Base-by-base conservation (phyloP, 495 filamentous ascomycete genomes). In the Hapsidospora chrysogenum region DNA sequence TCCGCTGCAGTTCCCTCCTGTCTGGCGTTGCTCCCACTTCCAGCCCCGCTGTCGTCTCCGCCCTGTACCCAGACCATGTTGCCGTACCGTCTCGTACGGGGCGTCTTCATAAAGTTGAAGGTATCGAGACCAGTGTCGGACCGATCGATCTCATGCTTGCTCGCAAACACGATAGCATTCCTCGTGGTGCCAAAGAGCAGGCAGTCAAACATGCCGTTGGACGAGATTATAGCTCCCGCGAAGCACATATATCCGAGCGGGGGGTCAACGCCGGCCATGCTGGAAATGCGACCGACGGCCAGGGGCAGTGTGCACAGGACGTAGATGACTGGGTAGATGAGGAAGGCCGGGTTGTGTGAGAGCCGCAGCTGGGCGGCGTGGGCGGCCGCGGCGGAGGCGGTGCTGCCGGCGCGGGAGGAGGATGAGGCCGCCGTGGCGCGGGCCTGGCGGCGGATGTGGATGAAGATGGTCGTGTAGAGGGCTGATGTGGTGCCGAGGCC, bases 261-360 rank as follows among this genome's bases (percentile, higher is more conserved):
- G 0, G 76, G 65, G 1, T 57, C 38, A 26, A 51, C 52, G 16
- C 72, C 69, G 4, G 68, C 61, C 50, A 80, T 76, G 3, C 66
- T 66, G 17, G 68, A 61, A 57, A 84, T 74, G 46, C 79, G 76
- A 17, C 74, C 74, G 0, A 70, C 60, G 5, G 79, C 80, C 3
- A 86, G 63, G 0, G 80, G 80, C 2, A 77, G 61, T 1, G 77
- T 84, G 39, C 78, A 73, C 14, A 80, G 44, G 21, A 80, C 61
- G 48, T 84, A 86, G 37, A 80, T 75, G 33, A 79, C 54, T 0
- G 80, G 78, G 45, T 86, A 86, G 35, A 82, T 64, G 17, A 83
- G 63, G 47, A 80, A 86, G 67, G 64, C 75, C 60, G 45, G 70
- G 61, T 48, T 76, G 63, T 33, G 77, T 44, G 42, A 53, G 38